phyloP scores from a whole-genome alignment of 1,284 basidiomycete genomes.

The Puccinia triticina region DNA sequence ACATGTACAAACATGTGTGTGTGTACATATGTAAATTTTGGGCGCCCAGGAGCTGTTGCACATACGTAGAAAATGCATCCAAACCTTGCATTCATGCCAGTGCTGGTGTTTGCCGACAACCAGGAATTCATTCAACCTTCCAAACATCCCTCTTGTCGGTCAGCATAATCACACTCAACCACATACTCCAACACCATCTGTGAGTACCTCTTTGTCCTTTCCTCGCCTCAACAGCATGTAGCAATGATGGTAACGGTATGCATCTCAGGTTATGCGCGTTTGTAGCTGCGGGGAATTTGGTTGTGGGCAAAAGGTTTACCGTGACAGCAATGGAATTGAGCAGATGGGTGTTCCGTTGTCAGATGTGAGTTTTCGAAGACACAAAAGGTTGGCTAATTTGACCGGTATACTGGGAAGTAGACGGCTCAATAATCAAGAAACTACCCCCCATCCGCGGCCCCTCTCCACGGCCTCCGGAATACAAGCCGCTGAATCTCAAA shows the following conservation, averaged over 20 bases:
- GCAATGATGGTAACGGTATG: too few species aligned
- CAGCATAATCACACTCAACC: too few species aligned
- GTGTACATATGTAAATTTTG: too few species aligned
- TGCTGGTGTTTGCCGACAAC: too few species aligned
- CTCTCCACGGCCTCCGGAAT: not conserved
- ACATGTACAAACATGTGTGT: too few species aligned
- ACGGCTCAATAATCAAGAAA: not conserved
- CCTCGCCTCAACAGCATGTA: too few species aligned
- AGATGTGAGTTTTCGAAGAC: not conserved
- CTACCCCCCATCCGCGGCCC: not conserved
- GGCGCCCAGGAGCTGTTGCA: too few species aligned
- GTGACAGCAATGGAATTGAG: not conserved
- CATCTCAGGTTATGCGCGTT: not conserved
- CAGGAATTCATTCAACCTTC: too few species aligned
- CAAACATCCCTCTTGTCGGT: too few species aligned
- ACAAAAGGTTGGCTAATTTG: not conserved
- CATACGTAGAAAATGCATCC: too few species aligned
- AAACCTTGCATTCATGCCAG: too few species aligned
- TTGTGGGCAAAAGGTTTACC: not conserved
- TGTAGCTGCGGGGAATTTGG: not conserved
- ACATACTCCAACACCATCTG: not conserved
- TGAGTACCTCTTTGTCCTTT: not conserved
- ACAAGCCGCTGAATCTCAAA: not conserved
- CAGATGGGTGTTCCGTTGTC: not conserved
- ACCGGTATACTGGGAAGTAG: not conserved